Evolutionary conservation across 2,329 filamentous ascomycete genomes (phyloP).

Genomic region (Arthroderma sp.): DNA sequence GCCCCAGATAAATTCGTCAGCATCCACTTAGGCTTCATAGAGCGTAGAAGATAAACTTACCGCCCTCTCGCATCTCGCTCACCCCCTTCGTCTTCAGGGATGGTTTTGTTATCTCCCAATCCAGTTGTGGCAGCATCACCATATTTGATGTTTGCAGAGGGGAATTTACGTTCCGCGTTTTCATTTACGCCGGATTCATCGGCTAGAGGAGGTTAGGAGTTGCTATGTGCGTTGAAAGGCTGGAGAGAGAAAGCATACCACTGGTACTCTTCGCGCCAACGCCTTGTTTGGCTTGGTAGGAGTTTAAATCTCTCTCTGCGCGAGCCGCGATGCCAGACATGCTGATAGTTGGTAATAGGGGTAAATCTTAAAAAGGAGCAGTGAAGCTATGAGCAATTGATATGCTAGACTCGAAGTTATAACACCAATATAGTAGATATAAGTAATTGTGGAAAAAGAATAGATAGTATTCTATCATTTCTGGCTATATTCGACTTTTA

Average conservation of each 20-base stretch:
- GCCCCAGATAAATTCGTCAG: constrained; percentile 1
- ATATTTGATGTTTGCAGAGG: constrained; percentile 24
- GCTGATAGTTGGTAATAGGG: constrained; percentile 1
- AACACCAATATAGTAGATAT: too few relatives aligned
- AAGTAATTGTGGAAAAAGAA: too few relatives aligned
- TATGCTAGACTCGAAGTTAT: too few relatives aligned
- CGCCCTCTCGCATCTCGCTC: constrained; percentile 24
- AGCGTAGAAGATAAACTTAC: constrained; percentile 13
- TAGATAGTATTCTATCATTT: too few relatives aligned
- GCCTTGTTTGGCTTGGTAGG: constrained; percentile 26
- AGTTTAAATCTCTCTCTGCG: constrained; percentile 29
- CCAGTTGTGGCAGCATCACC: constrained; percentile 22
- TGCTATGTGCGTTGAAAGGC: background rate
- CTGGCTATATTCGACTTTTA: too few relatives aligned
- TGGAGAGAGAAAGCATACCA: constrained; percentile 18
- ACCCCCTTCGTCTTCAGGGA: constrained; percentile 31
- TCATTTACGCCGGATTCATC: constrained; percentile 31
- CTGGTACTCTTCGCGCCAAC: constrained; percentile 26
- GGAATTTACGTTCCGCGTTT: constrained; percentile 26
- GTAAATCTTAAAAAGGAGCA: too few relatives aligned
- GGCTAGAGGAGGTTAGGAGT: constrained; percentile 14
- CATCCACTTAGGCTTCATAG: background rate
- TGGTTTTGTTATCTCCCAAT: constrained; percentile 26
- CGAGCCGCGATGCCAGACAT: constrained; percentile 18
- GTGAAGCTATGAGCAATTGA: too few relatives aligned